Conservation (phyloP, 768 basidiomycete genomes). For the Phylloporus scabripes region DNA sequence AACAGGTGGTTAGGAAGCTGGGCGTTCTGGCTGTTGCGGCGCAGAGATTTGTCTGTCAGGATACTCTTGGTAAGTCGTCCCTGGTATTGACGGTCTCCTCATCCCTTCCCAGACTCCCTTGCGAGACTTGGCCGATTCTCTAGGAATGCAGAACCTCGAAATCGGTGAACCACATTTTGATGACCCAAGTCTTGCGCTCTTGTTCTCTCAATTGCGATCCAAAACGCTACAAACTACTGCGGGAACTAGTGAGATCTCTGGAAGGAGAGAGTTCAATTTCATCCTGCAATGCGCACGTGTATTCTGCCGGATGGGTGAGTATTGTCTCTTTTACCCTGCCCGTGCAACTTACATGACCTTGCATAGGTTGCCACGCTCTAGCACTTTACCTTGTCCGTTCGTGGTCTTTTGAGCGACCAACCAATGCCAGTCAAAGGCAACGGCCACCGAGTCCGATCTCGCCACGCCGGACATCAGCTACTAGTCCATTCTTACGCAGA, state of each 20-base stretch:
- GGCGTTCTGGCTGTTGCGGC: conserved; percentile 93
- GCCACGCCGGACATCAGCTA: conserved; percentile 42
- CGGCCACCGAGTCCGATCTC: conserved; percentile 40
- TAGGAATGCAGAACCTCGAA: conserved; percentile 50
- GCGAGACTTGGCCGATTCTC: conserved; percentile 58
- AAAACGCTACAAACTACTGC: conserved; percentile 91
- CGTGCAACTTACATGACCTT: conserved; percentile 1
- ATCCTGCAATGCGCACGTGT: conserved; percentile 91
- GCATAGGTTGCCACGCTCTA: conserved; percentile 83
- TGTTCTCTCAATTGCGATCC: conserved; percentile 85
- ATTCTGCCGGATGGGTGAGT: conserved; percentile 89
- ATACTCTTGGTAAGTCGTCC: conserved; percentile 67
- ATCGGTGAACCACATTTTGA: conserved; percentile 89
- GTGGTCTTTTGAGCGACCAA: conserved; percentile 88
- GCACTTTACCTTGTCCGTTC: conserved; percentile 84
- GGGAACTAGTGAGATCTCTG: conserved; percentile 88
- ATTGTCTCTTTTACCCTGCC: background rate
- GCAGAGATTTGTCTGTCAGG: conserved; percentile 85
- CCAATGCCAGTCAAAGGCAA: conserved; percentile 27
- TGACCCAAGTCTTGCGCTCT: conserved; percentile 85
- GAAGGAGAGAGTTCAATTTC: conserved; percentile 88
- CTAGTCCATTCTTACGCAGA: conserved; percentile 52
- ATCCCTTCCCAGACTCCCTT: conserved; percentile 56
- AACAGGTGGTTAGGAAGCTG: conserved; percentile 93
- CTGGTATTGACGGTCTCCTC: background rate